A percentile compares a stretch with the other conserved stretches of the same genome.
phyloP scores from a whole-genome alignment of 2,329 filamentous ascomycete genomes.

The Fusarium tanahbumbuense region DNA sequence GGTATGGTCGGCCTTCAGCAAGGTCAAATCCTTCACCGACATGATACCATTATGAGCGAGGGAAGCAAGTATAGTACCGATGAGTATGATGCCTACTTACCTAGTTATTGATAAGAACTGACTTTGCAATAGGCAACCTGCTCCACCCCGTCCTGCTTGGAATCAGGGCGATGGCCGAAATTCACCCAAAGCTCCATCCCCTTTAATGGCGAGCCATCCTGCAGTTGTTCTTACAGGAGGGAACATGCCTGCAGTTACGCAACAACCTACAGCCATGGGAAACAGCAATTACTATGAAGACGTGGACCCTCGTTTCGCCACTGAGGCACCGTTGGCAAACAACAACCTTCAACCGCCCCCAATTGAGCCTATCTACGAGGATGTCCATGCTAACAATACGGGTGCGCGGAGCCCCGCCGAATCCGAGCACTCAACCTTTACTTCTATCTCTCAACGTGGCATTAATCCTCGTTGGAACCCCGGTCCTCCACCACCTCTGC shows the following conservation, averaged over 20 bases:
- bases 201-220: constrained; percentile 53
- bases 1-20: constrained; percentile 81
- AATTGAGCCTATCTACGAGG: constrained; percentile 67
- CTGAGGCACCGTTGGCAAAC: constrained; percentile 47
- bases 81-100: constrained; percentile 64
- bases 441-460: constrained; percentile 87
- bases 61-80: constrained; percentile 78
- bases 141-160: constrained; percentile 69
- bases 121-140: constrained; percentile 57
- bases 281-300: constrained; percentile 84
- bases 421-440: constrained; percentile 87
- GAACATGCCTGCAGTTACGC: constrained; percentile 50
- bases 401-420: constrained; percentile 77
- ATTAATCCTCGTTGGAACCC: constrained; percentile 89
- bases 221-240: constrained; percentile 53
- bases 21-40: constrained; percentile 54
- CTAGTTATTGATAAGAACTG: not conserved
- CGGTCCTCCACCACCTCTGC: constrained; percentile 58
- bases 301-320: constrained; percentile 86
- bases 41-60: constrained; percentile 70
- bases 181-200: constrained; percentile 61
- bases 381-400: constrained; percentile 63
- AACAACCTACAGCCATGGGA: constrained; percentile 45
- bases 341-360: constrained; percentile 46
- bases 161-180: constrained; percentile 58